Percentiles rank a stretch among this genome's conserved stretches.
These are phyloP conservation scores for Fusarium nisikadoi DNA, from an alignment of 2,329 filamentous ascomycete genomes.

Conservation along the genomic window DNA sequence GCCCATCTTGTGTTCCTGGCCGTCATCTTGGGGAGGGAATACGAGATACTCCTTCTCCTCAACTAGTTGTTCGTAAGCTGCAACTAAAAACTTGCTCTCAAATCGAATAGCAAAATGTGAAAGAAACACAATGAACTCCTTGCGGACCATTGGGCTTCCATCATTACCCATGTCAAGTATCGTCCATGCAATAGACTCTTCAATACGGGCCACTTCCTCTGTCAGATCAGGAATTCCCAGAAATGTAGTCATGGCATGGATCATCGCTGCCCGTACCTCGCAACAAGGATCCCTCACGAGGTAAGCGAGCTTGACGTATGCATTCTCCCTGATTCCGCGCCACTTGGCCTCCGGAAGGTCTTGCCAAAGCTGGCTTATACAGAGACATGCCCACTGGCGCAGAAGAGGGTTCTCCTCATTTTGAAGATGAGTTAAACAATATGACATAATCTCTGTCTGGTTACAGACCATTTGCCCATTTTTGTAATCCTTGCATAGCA, in stretches of 20 bases:
- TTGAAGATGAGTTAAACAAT: constrained; percentile 83
- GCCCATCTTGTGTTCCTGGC: constrained; percentile 69
- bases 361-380: constrained; percentile 93
- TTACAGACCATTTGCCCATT: constrained; percentile 93
- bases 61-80: constrained; percentile 87
- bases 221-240: constrained; percentile 93
- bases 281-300: constrained; percentile 87
- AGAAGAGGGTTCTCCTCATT: constrained; percentile 90
- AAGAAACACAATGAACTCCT: constrained; percentile 92
- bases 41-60: constrained; percentile 81
- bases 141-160: constrained; percentile 92
- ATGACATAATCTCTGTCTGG: constrained; percentile 88
- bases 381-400: constrained; percentile 94
- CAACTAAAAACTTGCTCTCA: constrained; percentile 90
- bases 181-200: constrained; percentile 89
- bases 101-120: constrained; percentile 92
- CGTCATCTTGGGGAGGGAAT: constrained; percentile 65
- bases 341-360: constrained; percentile 94
- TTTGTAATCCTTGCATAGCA: constrained; percentile 95
- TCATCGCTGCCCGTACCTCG: constrained; percentile 92
- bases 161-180: constrained; percentile 93
- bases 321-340: constrained; percentile 90
- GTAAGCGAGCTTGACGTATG: constrained; percentile 81
- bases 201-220: constrained; percentile 88
- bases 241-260: constrained; percentile 94